These are phyloP conservation scores for Conidiobolus incongruus DNA, from an alignment of 371 early-diverging fungal genomes.

Conservation along the genomic window DNA sequence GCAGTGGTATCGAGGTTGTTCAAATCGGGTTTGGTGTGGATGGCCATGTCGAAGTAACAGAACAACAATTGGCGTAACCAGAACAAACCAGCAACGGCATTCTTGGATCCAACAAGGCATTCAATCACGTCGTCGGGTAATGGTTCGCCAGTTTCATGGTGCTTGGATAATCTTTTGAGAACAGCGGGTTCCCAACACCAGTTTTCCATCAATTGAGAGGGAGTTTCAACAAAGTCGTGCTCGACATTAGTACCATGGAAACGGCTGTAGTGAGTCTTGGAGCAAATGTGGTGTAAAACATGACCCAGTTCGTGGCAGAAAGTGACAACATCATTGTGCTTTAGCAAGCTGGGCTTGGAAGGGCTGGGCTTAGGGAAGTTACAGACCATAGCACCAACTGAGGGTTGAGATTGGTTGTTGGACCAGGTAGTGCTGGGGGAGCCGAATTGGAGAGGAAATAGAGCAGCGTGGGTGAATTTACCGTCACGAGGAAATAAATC, in stretches of 20 bases:
- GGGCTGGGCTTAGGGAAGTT: slow-evolving; percentile 62
- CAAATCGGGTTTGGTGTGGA: too few species aligned
- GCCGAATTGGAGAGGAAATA: slow-evolving; percentile 41
- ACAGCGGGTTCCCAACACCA: slow-evolving; percentile 66
- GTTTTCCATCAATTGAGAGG: slow-evolving; percentile 64
- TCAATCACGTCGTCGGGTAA: slow-evolving; percentile 48
- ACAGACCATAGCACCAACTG: slow-evolving; percentile 60
- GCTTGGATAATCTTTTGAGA: slow-evolving; percentile 38
- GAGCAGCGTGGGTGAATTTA: slow-evolving; percentile 58
- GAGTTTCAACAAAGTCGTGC: slow-evolving; percentile 75
- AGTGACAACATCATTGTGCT: slow-evolving; percentile 51
- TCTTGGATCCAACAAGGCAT: slow-evolving; percentile 25
- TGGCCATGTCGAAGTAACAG: slow-evolving; percentile 44
- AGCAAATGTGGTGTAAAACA: slow-evolving; percentile 58
- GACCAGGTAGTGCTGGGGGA: slow-evolving; percentile 17
- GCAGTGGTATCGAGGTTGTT: slow-evolving; percentile 25
- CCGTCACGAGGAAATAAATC: slow-evolving; percentile 57
- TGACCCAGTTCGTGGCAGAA: slow-evolving; percentile 38
- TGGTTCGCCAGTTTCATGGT: slow-evolving; percentile 39
- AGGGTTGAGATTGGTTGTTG: slow-evolving; percentile 28
- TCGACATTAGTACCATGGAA: slow-evolving; percentile 60
- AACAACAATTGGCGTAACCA: slow-evolving; percentile 60
- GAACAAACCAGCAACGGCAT: slow-evolving; percentile 41
- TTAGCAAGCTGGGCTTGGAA: slow-evolving; percentile 44
- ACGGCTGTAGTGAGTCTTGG: slow-evolving; percentile 32